phyloP scores from a whole-genome alignment of 495 filamentous ascomycete genomes.

The Talaromyces ruber region DNA sequence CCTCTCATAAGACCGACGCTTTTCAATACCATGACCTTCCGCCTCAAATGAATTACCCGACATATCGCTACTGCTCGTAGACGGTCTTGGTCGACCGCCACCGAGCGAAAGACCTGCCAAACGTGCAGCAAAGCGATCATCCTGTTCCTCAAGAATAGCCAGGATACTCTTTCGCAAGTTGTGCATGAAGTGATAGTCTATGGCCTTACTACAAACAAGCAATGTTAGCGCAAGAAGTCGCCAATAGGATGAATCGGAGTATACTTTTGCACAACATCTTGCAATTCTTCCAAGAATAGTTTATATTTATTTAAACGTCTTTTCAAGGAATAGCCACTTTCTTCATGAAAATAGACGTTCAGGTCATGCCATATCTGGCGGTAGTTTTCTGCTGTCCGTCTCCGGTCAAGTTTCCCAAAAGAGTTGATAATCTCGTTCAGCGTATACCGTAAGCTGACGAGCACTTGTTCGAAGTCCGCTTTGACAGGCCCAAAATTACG shows the following conservation, averaged over 20 bases:
- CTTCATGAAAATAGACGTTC: constrained; percentile 36
- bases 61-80: constrained; percentile 20
- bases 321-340: constrained; percentile 39
- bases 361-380: constrained; percentile 46
- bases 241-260: constrained; percentile 9
- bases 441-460: constrained; percentile 42
- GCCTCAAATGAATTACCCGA: constrained; percentile 16
- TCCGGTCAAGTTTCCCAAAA: constrained; percentile 36
- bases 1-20: constrained; percentile 33
- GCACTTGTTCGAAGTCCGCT: constrained; percentile 35
- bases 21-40: constrained; percentile 21
- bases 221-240: background rate
- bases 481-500: constrained; percentile 26
- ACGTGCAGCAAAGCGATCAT: constrained; percentile 23
- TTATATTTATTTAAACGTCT: constrained; percentile 48
- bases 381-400: constrained; percentile 29
- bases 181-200: constrained; percentile 20
- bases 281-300: constrained; percentile 39
- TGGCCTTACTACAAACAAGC: constrained; percentile 20
- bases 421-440: constrained; percentile 43
- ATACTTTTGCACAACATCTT: constrained; percentile 38
- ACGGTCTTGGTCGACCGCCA: constrained; percentile 20
- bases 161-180: constrained; percentile 27
- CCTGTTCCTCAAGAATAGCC: constrained; percentile 27
- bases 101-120: constrained; percentile 29